Percentiles rank a stretch among this genome's conserved stretches.
These are phyloP conservation scores for Tulasnella sp. DNA, from an alignment of 768 basidiomycete genomes.

Conservation along the genomic window DNA sequence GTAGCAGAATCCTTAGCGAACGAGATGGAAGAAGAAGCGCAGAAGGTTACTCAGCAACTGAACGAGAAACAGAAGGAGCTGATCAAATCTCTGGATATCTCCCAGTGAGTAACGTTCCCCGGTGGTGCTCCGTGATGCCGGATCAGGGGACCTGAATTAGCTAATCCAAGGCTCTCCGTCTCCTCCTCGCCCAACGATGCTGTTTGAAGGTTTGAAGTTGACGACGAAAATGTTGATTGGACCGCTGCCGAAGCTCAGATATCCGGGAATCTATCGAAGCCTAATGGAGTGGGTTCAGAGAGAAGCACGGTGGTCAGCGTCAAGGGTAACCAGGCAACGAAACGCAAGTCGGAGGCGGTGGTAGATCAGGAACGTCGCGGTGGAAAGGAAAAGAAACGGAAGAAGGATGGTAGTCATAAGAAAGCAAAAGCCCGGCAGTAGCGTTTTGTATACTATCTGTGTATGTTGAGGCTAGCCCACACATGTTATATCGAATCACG, in stretches of 20 bases:
- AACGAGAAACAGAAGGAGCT: slow-evolving; percentile 72
- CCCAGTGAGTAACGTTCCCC: slow-evolving; percentile 63
- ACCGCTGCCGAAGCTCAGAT: slow-evolving; percentile 74
- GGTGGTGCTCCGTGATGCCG: slow-evolving; percentile 21
- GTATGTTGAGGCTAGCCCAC: not conserved
- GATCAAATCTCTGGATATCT: slow-evolving; percentile 84
- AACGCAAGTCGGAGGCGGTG: slow-evolving; percentile 55
- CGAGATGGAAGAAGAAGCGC: slow-evolving; percentile 78
- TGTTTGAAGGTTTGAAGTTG: slow-evolving; percentile 56
- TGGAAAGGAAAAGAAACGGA: slow-evolving; percentile 35
- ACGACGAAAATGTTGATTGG: slow-evolving; percentile 74
- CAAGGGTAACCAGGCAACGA: slow-evolving; percentile 49
- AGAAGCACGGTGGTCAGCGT: slow-evolving; percentile 72
- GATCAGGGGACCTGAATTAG: not conserved
- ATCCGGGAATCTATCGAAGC: slow-evolving; percentile 47
- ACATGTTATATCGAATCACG: not conserved
- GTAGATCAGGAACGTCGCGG: slow-evolving; percentile 43
- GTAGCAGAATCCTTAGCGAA: slow-evolving; percentile 57
- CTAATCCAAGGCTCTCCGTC: slow-evolving; percentile 17
- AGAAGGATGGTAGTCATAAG: slow-evolving; percentile 31
- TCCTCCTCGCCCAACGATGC: slow-evolving; percentile 5
- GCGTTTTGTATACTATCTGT: not conserved
- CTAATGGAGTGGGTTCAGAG: slow-evolving; percentile 50
- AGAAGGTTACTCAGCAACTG: slow-evolving; percentile 56
- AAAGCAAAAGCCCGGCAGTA: slow-evolving; percentile 15